Base-by-base conservation (phyloP, 805 yeast genomes). In the Scheffersomyces coipomensis region DNA sequence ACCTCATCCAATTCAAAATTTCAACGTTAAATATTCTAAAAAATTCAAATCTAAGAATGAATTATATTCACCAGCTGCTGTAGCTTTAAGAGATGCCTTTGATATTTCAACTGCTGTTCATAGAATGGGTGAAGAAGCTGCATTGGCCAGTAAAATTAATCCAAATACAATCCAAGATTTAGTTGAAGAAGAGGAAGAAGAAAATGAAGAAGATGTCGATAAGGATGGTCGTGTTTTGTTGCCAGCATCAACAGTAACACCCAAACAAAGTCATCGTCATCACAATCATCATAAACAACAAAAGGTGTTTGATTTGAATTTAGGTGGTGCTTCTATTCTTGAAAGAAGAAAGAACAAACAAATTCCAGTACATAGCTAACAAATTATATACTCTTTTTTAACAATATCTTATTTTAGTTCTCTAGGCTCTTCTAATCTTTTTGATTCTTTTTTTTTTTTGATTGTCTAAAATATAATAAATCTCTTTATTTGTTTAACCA, bases 91-190 rank as follows among this genome's bases (percentile, higher is more conserved):
- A 48, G 96, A 88, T 52, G 95, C 90, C 10, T 88, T 88, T 59
- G 95, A 88, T 52, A 80, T 88, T 7, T 81, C 89, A 21, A 84
- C 88, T 36, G 95, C 95, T 5, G 88, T 88, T 13, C 91, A 87
- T 55, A 79, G 96, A 52, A 75, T 76, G 66, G 88, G 84, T 37
- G 86, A 81, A 55, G 90, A 84, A 49, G 69, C 72, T 7, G 71
- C 75, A 6, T 54, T 66, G 34, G 47, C 60, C 12, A 44, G 44
- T 24, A 48, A 44, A 29, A 30, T 46, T 19, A 40, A 42, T 21
- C 46, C 44, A 6, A 35, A 38, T n/a, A 40, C 49, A 18, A 50
- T 51, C 27, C 50, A 55, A 19, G 60, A 60, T 18, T 46, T 59
- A 27, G 57, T 63, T 15, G 71, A 62, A 42, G 73, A 65, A 45